Percentiles rank a stretch among this genome's conserved stretches.
phyloP scores from a whole-genome alignment of 805 yeast species.

The Cyberlindnera samutprakarnensis region DNA sequence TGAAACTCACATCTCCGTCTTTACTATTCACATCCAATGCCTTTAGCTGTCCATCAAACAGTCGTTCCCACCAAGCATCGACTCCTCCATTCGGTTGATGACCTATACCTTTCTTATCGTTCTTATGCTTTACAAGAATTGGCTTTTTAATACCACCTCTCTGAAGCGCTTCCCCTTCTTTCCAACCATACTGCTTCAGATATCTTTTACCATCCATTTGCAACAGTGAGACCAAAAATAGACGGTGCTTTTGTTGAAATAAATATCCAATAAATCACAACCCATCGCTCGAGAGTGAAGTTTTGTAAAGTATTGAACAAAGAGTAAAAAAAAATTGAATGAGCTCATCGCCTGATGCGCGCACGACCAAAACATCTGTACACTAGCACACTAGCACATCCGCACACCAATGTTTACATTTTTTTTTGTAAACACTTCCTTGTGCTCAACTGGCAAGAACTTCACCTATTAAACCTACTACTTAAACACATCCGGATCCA shows the following conservation, averaged over 20 bases:
- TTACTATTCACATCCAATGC: constrained; percentile 50
- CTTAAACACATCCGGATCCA: too few species aligned
- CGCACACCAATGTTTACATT: too few species aligned
- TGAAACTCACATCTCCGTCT: constrained; percentile 36
- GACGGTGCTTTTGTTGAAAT: background rate
- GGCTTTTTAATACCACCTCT: constrained; percentile 81
- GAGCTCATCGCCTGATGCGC: too few species aligned
- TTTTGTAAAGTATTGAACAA: too few species aligned
- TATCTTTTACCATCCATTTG: constrained; percentile 71
- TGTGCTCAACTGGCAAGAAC: too few species aligned
- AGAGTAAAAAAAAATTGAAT: too few species aligned
- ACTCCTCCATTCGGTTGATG: constrained; percentile 48
- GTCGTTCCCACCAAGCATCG: constrained; percentile 95
- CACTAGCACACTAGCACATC: too few species aligned
- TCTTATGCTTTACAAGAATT: constrained; percentile 81
- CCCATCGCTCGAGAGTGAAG: too few species aligned
- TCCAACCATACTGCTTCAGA: constrained; percentile 81
- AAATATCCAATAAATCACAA: too few species aligned
- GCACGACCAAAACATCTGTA: too few species aligned
- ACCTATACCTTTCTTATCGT: constrained; percentile 87
- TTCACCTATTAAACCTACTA: too few species aligned
- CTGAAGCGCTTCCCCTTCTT: constrained; percentile 78
- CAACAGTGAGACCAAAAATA: background rate
- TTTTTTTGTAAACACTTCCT: too few species aligned
- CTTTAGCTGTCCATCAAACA: constrained; percentile 90